Conservation (phyloP, 1,139 yeast species). For the Protomyces arabidopsidicola region DNA sequence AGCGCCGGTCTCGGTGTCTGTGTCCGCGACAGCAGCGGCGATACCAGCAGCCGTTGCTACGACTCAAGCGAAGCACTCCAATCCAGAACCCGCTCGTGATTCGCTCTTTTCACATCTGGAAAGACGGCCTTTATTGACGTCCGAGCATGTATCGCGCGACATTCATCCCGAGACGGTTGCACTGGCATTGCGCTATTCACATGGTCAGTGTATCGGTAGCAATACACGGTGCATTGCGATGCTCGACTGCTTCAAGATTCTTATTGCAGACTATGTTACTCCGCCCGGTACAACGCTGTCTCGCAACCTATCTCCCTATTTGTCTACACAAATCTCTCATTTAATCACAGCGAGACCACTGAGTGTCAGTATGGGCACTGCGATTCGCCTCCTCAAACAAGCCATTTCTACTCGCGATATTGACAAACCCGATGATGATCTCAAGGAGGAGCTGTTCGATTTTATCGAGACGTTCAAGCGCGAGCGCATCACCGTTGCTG, state of each 20-base stretch:
- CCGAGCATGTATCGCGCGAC: slow-evolving; percentile 46
- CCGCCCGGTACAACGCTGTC: slow-evolving; percentile 82
- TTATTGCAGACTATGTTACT: slow-evolving; percentile 73
- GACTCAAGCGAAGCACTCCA: not conserved
- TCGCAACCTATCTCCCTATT: slow-evolving; percentile 80
- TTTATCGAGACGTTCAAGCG: slow-evolving; percentile 75
- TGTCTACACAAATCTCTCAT: slow-evolving; percentile 92
- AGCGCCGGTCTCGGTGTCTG: slow-evolving; percentile 33
- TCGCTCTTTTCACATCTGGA: slow-evolving; percentile 83
- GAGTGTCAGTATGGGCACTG: slow-evolving; percentile 93
- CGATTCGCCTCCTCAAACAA: slow-evolving; percentile 94
- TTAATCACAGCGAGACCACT: slow-evolving; percentile 87
- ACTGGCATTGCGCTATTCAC: slow-evolving; percentile 73
- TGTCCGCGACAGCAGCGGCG: not conserved
- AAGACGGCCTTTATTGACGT: slow-evolving; percentile 42
- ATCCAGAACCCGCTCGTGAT: slow-evolving; percentile 19
- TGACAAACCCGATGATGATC: slow-evolving; percentile 65
- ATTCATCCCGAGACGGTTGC: slow-evolving; percentile 84
- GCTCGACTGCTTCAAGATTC: slow-evolving; percentile 77
- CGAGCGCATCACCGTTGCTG: slow-evolving; percentile 82
- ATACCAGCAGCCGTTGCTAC: not conserved
- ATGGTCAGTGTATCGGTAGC: slow-evolving; percentile 85
- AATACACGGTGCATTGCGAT: slow-evolving; percentile 77
- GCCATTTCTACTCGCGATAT: slow-evolving; percentile 70
- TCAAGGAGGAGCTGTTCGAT: slow-evolving; percentile 61